Base-by-base conservation (phyloP, 78 protist species). In the Dictyostelium purpureum region DNA sequence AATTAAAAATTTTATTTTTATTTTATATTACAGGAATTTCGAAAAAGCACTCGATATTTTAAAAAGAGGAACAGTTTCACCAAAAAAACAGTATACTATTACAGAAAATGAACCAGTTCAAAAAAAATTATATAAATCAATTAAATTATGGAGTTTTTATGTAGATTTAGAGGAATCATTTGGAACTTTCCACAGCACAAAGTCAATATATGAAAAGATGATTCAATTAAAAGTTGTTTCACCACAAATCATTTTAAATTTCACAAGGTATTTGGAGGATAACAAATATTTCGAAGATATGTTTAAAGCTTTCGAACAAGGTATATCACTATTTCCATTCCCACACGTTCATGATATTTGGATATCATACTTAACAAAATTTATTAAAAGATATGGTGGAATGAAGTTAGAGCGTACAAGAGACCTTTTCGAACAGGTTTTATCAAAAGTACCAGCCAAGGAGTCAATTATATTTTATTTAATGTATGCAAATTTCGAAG, bases 111-210 rank as follows among this genome's bases (percentile, higher is more conserved):
- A 77, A 45, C 80, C 88, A 16, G 95, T 96, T 56, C 98, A 94
- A 80, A 52, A 74, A 26, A 94, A 98, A n/a, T 47, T 99, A 26
- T 95, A 79, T 95, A 91, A 78, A 77, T 66, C 94, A 56, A 59
- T 94, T 33, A 70, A 70, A 52, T 89, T 99, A 9, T 99, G 99
- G 99, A 71, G 96, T 2, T 52, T 97, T 28, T 98, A 97, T 59
- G 98, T 90, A 12, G 99, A 99, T 74, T 70, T 99, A 24, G 99
- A 98, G 69, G 99, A 98, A 87, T 59, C 87, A 6, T 79, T 98
- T 38, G 99, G 99, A 18, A 94, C 95, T 12, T 56, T 98, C 54
- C 43, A 88, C 35, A 70, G 37, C 37, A 88, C 93, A n/a, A 70
- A 88, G 37, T 70, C 89, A 49, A 77, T 88, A 10, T 88, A 82